phyloP scores from a whole-genome alignment of 2,329 filamentous ascomycete species.

The Neoscytalidium dimidiatum region DNA sequence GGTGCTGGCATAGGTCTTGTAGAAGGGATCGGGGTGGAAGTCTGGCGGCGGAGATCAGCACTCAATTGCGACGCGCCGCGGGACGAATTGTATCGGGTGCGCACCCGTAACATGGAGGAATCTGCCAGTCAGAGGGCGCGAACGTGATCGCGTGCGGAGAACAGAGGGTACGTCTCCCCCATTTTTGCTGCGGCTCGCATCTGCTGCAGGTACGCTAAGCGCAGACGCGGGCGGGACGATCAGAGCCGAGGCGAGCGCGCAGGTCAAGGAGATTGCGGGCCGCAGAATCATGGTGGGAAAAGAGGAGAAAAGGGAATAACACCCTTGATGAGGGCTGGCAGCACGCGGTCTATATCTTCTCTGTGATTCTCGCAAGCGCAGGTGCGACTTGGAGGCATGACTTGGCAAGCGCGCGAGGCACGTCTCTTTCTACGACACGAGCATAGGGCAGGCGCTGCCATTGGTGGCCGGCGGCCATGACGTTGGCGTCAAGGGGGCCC shows the following conservation, averaged over 20 bases:
- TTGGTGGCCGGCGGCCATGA: neutral
- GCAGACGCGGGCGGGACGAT: slow-evolving; percentile 16
- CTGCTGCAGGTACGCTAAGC: slow-evolving; percentile 9
- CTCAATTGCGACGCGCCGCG: neutral
- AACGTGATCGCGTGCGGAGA: neutral
- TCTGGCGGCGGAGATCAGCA: slow-evolving; percentile 56
- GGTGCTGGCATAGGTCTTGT: slow-evolving; percentile 75
- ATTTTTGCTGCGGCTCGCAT: neutral
- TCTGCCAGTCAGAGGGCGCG: slow-evolving; percentile 52
- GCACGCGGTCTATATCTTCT: slow-evolving; percentile 12
- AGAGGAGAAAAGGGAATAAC: neutral
- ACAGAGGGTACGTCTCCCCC: neutral
- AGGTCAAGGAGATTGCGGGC: slow-evolving; percentile 27
- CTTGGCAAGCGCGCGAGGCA: slow-evolving; percentile 13
- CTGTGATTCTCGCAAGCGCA: neutral
- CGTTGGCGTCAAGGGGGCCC: slow-evolving; percentile 3
- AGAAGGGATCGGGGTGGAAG: slow-evolving; percentile 87
- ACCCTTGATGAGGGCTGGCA: neutral
- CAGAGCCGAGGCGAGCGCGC: slow-evolving; percentile 31
- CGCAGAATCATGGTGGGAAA: slow-evolving; percentile 27
- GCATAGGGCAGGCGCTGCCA: slow-evolving; percentile 3
- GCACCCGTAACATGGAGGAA: slow-evolving; percentile 89
- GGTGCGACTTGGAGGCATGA: neutral
- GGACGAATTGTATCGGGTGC: slow-evolving; percentile 26
- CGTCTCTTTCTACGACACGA: slow-evolving; percentile 12